Conservation (phyloP, 768 basidiomycete species). For the Podaxis rugospora region DNA sequence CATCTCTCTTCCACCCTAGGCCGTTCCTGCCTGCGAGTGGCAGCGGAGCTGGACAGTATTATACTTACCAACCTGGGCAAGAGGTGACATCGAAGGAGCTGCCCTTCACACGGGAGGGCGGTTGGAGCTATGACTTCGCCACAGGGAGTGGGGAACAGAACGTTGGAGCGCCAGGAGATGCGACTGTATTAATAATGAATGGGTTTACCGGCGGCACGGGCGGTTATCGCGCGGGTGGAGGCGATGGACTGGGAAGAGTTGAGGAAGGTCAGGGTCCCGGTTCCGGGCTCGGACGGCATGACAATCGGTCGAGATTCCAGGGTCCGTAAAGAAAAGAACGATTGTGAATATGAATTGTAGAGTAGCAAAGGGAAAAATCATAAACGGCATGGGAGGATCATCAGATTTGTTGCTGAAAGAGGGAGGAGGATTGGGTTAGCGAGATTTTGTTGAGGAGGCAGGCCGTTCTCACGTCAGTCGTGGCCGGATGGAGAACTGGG, state of each 20-base stretch:
- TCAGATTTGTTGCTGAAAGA: not conserved
- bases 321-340: not conserved
- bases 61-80: conserved; percentile 27
- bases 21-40: conserved; percentile 20
- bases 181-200: conserved; percentile 22
- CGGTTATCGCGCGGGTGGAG: not conserved
- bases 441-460: not conserved
- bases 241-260: not conserved
- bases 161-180: conserved; percentile 41
- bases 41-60: conserved; percentile 25
- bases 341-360: not conserved
- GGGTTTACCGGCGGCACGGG: not conserved
- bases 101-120: conserved; percentile 42
- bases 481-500: conserved; percentile 5
- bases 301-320: not conserved
- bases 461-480: conserved; percentile 9
- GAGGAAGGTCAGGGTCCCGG: not conserved
- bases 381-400: not conserved
- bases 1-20: conserved; percentile 36
- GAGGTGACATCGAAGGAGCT: conserved; percentile 26
- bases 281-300: not conserved
- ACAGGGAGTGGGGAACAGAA: conserved; percentile 27
- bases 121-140: conserved; percentile 32
- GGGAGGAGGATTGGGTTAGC: not conserved
- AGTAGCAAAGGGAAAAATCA: not conserved